Base-by-base conservation (phyloP, 306 rosid species). In the Rosa lucieae region DNA sequence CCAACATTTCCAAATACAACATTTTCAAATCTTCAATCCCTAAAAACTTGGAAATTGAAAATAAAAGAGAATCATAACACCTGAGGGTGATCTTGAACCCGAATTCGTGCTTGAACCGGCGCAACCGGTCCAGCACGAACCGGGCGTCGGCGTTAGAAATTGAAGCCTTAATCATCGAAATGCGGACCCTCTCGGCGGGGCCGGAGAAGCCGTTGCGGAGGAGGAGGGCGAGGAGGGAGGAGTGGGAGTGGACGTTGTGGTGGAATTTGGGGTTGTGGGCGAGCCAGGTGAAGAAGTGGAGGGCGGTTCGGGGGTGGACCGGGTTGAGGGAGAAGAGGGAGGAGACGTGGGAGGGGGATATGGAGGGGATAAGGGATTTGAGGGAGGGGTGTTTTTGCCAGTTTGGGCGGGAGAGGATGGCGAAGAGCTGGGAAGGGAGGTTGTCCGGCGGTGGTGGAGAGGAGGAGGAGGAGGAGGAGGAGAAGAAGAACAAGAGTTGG, bases 241-340 rank as follows among this genome's bases (percentile, higher is more conserved):
- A 61, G 77, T 90, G 83, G 71, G 91, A 87, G 26, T 21, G 79
- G 47, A 86, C 86, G 74, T 77, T 84, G 88, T 86, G 98, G 11
- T 35, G 72, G 86, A 79, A 92, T 14, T 86, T 75, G 12, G 87
- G 90, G 44, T 80, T 37, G 37, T 23, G 70, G 17, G 71, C 82
- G 78, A 92, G 90, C 93, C 91, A 93, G 63, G 77, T 78, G 91
- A 90, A 92, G 88, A 93, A 93, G 21, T 61, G 81, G 1, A 93
- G 71, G 39, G 98, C 98, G 49, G 86, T 84, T 29, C 78, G 82
- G 37, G 98, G 97, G 35, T 89, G 67, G 37, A 26, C 35, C 42
- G 39, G 93, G 76, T 86, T 76, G 83, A 84, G 90, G 65, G 78
- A 10, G 82, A 92, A 81, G 78, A 93, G 84, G 13, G 89, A 63